Conservation (phyloP, 2,329 filamentous ascomycete species). For the Colletotrichum lini region DNA sequence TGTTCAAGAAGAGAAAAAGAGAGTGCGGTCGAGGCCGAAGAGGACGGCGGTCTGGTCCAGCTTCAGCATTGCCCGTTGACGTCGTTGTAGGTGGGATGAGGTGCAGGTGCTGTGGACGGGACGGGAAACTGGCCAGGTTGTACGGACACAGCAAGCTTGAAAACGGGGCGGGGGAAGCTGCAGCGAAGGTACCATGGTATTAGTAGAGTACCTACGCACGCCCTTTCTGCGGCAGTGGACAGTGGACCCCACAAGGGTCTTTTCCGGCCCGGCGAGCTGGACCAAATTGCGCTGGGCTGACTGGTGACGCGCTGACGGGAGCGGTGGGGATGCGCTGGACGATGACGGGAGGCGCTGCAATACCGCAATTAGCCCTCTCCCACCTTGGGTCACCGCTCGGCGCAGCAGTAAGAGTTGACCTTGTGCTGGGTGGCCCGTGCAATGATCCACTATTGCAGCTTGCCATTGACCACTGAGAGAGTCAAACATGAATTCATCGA, state of each 20-base stretch:
- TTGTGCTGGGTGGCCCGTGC: neutral
- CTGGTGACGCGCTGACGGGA: constrained; percentile 14
- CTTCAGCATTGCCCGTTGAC: constrained; percentile 38
- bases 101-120: neutral
- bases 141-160: constrained; percentile 37
- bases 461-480: constrained; percentile 24
- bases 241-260: constrained; percentile 30
- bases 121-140: constrained; percentile 39
- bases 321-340: constrained; percentile 4
- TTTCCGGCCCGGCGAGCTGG: constrained; percentile 20
- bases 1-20: neutral
- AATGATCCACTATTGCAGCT: neutral
- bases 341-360: neutral
- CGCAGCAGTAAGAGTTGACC: neutral
- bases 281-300: neutral
- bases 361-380: neutral
- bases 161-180: constrained; percentile 35
- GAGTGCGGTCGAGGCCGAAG: constrained; percentile 27
- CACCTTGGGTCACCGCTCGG: constrained; percentile 3
- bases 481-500: neutral
- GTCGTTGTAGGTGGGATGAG: constrained; percentile 31
- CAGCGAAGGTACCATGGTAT: neutral
- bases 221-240: constrained; percentile 10
- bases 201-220: too few species aligned
- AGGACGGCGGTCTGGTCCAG: constrained; percentile 28